Evolutionary conservation across 1,139 yeast genomes (phyloP).

Genomic region (Yamadazyma diospyri): DNA sequence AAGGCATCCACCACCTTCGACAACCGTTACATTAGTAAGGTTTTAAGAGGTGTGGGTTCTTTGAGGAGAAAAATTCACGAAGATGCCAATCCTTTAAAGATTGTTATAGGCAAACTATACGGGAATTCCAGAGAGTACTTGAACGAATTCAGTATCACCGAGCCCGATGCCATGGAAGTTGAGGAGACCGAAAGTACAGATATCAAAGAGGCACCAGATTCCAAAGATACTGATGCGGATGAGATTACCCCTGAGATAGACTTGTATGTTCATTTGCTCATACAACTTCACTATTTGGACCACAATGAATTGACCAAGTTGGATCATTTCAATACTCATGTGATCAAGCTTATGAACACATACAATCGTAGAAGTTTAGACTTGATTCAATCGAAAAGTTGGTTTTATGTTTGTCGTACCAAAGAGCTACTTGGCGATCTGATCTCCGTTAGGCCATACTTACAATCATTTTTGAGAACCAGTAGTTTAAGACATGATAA

Average conservation of each 20-base stretch:
- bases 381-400: constrained; percentile 80
- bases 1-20: constrained; percentile 79
- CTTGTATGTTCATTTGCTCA: constrained; percentile 71
- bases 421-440: constrained; percentile 65
- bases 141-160: constrained; percentile 18
- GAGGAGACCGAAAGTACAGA: constrained; percentile 8
- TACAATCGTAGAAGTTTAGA: constrained; percentile 85
- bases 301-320: constrained; percentile 46
- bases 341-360: constrained; percentile 54
- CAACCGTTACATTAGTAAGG: constrained; percentile 82
- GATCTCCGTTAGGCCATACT: constrained; percentile 60
- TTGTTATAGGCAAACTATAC: constrained; percentile 53
- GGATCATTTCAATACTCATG: constrained; percentile 48
- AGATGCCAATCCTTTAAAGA: constrained; percentile 44
- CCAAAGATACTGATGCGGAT: constrained; percentile 8
- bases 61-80: constrained; percentile 61
- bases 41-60: constrained; percentile 76
- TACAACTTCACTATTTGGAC: constrained; percentile 76
- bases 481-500: constrained; percentile 89
- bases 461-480: constrained; percentile 75
- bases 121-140: constrained; percentile 41
- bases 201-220: constrained; percentile 14
- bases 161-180: constrained; percentile 17
- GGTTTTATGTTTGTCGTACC: constrained; percentile 87
- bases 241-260: constrained; percentile 71